A percentile compares a stretch with the other conserved stretches of the same genome.
phyloP scores from a whole-genome alignment of 2,329 filamentous ascomycete species.

The Talaromyces rugulosus region DNA sequence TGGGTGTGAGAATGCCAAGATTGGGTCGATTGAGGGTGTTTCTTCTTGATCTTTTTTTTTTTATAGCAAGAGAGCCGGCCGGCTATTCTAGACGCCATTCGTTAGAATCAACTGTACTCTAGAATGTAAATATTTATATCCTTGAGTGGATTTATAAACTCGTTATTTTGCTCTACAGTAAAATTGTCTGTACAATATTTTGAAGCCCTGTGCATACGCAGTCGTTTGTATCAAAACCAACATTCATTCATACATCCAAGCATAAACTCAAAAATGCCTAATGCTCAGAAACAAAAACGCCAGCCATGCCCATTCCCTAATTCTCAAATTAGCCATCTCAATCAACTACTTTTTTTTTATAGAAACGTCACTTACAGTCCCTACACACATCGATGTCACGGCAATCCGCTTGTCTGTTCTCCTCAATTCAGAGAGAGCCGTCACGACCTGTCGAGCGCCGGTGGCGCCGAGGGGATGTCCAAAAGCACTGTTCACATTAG shows the following conservation, averaged over 20 bases:
- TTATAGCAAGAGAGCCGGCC: too few relatives aligned
- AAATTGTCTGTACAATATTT: not conserved
- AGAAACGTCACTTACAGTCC: constrained; percentile 62
- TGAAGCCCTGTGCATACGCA: not conserved
- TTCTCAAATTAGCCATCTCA: not conserved
- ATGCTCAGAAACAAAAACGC: constrained; percentile 88
- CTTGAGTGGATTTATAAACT: not conserved
- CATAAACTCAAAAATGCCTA: constrained; percentile 11
- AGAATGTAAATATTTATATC: not conserved
- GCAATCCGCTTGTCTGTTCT: constrained; percentile 75
- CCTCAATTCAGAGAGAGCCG: constrained; percentile 78
- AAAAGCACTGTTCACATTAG: constrained; percentile 55
- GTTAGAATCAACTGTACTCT: not conserved
- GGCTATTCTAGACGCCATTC: too few relatives aligned
- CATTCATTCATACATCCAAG: not conserved
- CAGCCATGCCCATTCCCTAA: constrained; percentile 70
- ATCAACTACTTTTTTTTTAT: not conserved
- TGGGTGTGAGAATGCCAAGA: constrained; percentile 10
- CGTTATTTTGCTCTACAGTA: not conserved
- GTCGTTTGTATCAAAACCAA: not conserved
- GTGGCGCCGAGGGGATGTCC: constrained; percentile 89
- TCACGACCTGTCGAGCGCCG: constrained; percentile 84
- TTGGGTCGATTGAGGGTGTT: constrained; percentile 9
- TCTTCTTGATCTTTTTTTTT: not conserved
- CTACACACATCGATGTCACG: constrained; percentile 89